These are phyloP conservation scores for Rhodamnia rubescens DNA, from an alignment of 345 rosid species.

Conservation along the genomic window DNA sequence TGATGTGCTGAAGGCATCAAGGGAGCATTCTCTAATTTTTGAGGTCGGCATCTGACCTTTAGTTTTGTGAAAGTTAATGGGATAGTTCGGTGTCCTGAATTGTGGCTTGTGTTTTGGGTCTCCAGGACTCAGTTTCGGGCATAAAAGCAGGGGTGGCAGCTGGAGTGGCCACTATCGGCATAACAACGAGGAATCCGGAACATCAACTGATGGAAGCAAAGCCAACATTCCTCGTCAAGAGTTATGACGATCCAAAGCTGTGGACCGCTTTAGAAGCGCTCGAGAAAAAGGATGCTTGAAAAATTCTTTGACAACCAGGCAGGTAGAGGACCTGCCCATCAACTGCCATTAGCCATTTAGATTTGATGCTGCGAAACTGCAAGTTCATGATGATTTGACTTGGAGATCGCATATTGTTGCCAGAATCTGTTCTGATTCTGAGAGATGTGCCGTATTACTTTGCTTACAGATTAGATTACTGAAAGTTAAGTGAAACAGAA, in stretches of 20 bases:
- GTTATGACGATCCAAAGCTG: conserved; percentile 72
- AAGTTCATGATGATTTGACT: neutral
- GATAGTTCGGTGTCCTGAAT: neutral
- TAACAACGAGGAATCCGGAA: conserved; percentile 72
- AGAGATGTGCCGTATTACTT: neutral
- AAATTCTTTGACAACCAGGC: neutral
- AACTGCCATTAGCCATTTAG: neutral
- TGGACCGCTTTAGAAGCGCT: conserved; percentile 74
- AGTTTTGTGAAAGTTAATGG: neutral
- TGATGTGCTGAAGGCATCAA: conserved; percentile 60
- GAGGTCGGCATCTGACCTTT: conserved; percentile 30
- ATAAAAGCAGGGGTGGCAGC: conserved; percentile 96
- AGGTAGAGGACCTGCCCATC: neutral
- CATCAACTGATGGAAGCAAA: conserved; percentile 49
- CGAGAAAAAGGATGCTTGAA: conserved; percentile 26
- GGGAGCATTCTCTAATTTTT: conserved; percentile 68
- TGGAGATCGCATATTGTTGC: neutral
- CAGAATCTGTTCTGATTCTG: neutral
- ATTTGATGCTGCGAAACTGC: neutral
- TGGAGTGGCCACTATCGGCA: conserved; percentile 77
- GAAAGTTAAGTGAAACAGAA: neutral
- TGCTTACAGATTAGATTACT: neutral
- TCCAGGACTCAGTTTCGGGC: conserved; percentile 79
- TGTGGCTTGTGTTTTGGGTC: neutral
- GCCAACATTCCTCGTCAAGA: conserved; percentile 62